Base-by-base conservation (phyloP, 1,284 basidiomycete genomes). In the Ganoderma meredithae region DNA sequence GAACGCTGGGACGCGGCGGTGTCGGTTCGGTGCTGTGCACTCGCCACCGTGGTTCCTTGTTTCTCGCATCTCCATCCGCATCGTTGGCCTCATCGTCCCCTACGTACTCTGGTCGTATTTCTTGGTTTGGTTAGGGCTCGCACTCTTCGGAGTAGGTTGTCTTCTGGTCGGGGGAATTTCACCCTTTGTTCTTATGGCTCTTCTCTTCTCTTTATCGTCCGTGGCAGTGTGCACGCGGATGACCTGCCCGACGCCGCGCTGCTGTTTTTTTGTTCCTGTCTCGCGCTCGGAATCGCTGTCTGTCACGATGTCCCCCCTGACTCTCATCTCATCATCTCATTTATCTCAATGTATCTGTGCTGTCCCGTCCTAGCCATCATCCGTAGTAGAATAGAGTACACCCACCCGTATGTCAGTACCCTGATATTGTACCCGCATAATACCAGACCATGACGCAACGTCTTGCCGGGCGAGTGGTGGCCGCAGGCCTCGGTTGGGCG, bases 361-460 rank as follows among this genome's bases (percentile, higher is more conserved):
- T 71, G 64, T 71, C 67, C 66, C 71, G 71, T 66, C 67, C 66
- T 71, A 72, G 65, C 65, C 62, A 69, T 66, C 65, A 60, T 44
- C 68, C 67, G 69, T 71, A 72, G 69, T 71, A 69, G 67, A 65
- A 65, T 71, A 72, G 68, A 69, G 69, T 72, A 71, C 66, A 67
- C 61, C 64, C 68, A 61, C 53, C 53, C 60, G 67, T 63, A 66
- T 63, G 65, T 70, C 64, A 44, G 64, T 72, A 69, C 27, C 62
- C 59, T 60, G 64, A 47, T 70, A 72, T 69, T 72, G 71, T 72
- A 72, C 25, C 59, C 52, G 63, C 64, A 63, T 70, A 70, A 72
- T 72, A 62, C 56, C 65, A 66, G 55, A 60, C 64, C 68, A 58
- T 67, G 52, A 62, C 64, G 67, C 61, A 60, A 49, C 10, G 17